phyloP scores from a whole-genome alignment of 164 flowering plant species.

The Vitis rotundifolia region DNA sequence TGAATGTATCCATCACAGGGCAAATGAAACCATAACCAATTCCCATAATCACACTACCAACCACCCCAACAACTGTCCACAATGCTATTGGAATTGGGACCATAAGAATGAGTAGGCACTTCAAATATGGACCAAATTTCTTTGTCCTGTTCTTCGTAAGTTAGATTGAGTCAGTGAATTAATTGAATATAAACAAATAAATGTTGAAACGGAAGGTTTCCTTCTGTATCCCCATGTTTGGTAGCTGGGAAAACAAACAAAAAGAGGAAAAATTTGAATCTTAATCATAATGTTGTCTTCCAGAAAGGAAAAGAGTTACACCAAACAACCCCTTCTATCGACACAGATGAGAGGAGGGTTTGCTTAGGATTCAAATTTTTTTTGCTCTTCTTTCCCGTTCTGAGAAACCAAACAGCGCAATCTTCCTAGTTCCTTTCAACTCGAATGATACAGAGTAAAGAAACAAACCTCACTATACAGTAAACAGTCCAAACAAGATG shows the following conservation, averaged over 20 bases:
- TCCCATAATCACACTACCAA: slow-evolving; percentile 17
- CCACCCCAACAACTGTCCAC: slow-evolving; percentile 8
- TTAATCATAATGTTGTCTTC: too few relatives aligned
- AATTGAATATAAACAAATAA: background rate
- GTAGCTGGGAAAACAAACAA: background rate
- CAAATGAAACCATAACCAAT: slow-evolving; percentile 16
- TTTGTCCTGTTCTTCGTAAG: slow-evolving; percentile 5
- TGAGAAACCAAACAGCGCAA: slow-evolving; percentile 2
- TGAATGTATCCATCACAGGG: slow-evolving; percentile 27
- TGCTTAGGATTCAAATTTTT: background rate
- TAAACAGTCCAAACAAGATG: slow-evolving; percentile 18
- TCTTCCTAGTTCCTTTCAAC: background rate
- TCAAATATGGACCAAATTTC: slow-evolving; percentile 15
- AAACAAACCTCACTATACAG: slow-evolving; percentile 1
- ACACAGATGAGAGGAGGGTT: too few relatives aligned
- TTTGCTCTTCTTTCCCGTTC: background rate
- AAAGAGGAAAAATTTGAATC: background rate
- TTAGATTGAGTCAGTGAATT: background rate
- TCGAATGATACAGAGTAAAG: background rate
- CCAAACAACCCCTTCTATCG: too few relatives aligned
- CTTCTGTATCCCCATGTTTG: background rate
- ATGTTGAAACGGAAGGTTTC: background rate
- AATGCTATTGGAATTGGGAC: slow-evolving; percentile 10
- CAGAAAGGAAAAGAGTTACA: too few relatives aligned
- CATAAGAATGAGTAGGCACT: slow-evolving; percentile 11